Base-by-base conservation (phyloP, 768 basidiomycete species). In the Mrakia hoshinonis region DNA sequence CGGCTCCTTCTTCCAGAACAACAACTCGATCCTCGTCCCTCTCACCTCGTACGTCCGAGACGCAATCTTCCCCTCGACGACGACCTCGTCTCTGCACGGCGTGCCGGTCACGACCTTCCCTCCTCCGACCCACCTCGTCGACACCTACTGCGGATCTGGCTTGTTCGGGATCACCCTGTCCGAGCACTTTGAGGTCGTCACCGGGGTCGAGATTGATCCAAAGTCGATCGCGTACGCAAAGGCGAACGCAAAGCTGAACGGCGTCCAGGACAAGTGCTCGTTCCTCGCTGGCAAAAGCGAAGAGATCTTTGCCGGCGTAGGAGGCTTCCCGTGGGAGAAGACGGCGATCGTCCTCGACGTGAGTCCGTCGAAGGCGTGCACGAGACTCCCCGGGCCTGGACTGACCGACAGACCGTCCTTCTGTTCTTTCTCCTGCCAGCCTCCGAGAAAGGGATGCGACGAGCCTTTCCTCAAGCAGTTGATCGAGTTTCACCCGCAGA, bases 1-100 rank as follows among this genome's bases (percentile, higher is more conserved):
- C n/a, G 87, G 89, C 60, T 89, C 91, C 4, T 99, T 98, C 83
- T 98, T 98, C 85, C 95, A 99, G 78, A 97, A 97, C 83, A 99
- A 99, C 84, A 94, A 95, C 77, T 87, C 90, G 9, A 89, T 95
- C 48, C 85, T 98, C 36, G 83, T 87, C 7, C 87, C 91, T 0
- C 84, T 99, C 64, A 89, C 90, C n/a, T 78, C 85, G 72, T 91
- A 94, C 80, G 92, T 95, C 68, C 84, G 84, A 54, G 84, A 88
- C 36, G 86, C 89, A 67, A 87, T 93, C 76, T 86, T 87, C 76
- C 58, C 67, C 26, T 60, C 71, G 18, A 38, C 48, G 64, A 69
- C 62, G 51, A 66, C 76, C 76, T 76, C 79, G 0, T 29, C 74
- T 26, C 10, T 39, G 7, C 43, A 43, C 15, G 43, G 43, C 7